A percentile compares a stretch with the other conserved stretches of the same genome.
Evolutionary conservation across 345 rosid species (phyloP).

Genomic region (Pistacia atlantica): DNA sequence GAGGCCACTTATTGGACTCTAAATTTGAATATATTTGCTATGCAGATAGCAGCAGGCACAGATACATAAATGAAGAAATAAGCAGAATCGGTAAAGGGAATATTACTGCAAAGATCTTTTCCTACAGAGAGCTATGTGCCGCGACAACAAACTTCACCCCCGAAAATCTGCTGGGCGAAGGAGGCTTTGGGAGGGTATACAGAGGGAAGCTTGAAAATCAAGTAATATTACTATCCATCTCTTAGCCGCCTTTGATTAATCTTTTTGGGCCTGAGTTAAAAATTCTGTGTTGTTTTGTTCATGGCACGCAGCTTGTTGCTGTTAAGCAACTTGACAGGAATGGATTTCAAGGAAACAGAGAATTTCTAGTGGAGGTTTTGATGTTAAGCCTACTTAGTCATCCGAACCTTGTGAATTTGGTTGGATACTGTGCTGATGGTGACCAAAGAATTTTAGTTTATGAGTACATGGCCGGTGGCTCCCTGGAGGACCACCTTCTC

Average conservation of each 20-base stretch:
- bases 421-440: constrained; percentile 79
- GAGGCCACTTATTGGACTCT: no score
- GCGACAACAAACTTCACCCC: constrained; percentile 77
- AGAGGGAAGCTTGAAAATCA: constrained; percentile 60
- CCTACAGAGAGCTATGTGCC: constrained; percentile 57
- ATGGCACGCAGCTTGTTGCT: constrained; percentile 55
- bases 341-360: constrained; percentile 84
- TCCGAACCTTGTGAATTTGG: constrained; percentile 67
- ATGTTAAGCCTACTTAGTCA: constrained; percentile 74
- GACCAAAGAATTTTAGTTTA: constrained; percentile 75
- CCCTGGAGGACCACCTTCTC: constrained; percentile 77
- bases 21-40: not conserved
- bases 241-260: not conserved
- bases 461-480: constrained; percentile 71
- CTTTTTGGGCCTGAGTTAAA: not conserved
- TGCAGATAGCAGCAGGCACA: constrained; percentile 74
- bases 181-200: constrained; percentile 96
- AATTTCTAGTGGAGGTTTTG: constrained; percentile 77
- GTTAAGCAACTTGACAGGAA: constrained; percentile 84
- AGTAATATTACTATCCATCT: constrained; percentile 33
- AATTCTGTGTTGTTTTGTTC: constrained; percentile 8
- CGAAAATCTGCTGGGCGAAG: constrained; percentile 79
- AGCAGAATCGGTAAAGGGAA: constrained; percentile 67
- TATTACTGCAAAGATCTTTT: constrained; percentile 57
- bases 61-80: constrained; percentile 67